A percentile compares a stretch with the other conserved stretches of the same genome.
Evolutionary conservation across 768 basidiomycete species (phyloP).

Genomic region (Suillus hirtellus): DNA sequence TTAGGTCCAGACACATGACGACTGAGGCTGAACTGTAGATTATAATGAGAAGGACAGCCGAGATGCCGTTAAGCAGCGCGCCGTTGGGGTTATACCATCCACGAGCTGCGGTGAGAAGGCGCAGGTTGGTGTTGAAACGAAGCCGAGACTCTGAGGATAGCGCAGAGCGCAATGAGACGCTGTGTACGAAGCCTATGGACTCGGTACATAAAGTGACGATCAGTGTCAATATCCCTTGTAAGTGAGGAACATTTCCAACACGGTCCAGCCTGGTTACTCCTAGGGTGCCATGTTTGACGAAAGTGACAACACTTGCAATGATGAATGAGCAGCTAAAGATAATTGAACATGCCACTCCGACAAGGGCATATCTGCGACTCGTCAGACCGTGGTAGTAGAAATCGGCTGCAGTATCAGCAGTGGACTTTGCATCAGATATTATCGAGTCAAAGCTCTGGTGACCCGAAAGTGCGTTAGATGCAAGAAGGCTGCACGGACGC

Average conservation of each 20-base stretch:
- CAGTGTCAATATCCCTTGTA: conserved; percentile 15
- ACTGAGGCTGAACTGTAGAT: conserved; percentile 28
- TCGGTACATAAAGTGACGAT: conserved; percentile 31
- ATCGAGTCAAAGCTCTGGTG: conserved; percentile 21
- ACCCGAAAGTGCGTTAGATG: neutral
- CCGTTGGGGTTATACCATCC: conserved; percentile 27
- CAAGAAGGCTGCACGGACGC: neutral
- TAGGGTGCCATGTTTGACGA: too few relatives aligned
- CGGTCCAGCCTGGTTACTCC: too few relatives aligned
- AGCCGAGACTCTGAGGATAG: conserved; percentile 27
- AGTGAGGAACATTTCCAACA: too few relatives aligned
- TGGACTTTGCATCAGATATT: conserved; percentile 20
- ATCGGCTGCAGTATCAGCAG: conserved; percentile 20
- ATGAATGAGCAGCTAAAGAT: conserved; percentile 18
- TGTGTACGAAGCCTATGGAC: conserved; percentile 31
- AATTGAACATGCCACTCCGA: conserved; percentile 25
- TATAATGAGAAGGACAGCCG: conserved; percentile 26
- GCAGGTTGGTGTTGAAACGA: conserved; percentile 34
- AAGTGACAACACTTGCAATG: too few relatives aligned
- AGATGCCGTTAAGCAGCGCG: conserved; percentile 20
- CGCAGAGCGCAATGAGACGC: conserved; percentile 28
- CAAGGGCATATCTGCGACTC: conserved; percentile 25
- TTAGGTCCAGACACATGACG: neutral
- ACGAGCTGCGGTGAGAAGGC: conserved; percentile 25
- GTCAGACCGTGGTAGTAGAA: conserved; percentile 25